Base-by-base conservation (phyloP, 2,329 filamentous ascomycete species). In the Fusarium staphyleae region DNA sequence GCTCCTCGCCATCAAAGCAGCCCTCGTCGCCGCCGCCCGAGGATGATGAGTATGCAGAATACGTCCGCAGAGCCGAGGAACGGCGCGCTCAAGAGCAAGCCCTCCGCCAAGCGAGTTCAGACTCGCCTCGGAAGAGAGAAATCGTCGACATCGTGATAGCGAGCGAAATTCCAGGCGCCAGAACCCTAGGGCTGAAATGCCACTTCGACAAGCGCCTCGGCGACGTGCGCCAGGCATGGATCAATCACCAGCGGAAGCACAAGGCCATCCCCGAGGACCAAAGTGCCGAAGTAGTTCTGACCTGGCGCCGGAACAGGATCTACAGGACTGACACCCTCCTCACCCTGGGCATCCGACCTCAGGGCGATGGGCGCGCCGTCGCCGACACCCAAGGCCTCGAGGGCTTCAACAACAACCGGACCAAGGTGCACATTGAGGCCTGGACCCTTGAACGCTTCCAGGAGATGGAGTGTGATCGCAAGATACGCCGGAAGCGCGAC, bases 281-380 rank as follows among this genome's bases (percentile, higher is more conserved):
- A 18, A 73, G 79, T 2, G 74, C 80, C 4, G 75, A 78, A 1
- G 76, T 96, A 14, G 88, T 95, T 65, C 80, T 98, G 48, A 95
- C 90, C 0, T 96, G 90, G 87, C 87, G 87, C 58, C 82, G 84
- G 19, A 84, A 84, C 52, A 84, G 85, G 53, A 74, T 96, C 3
- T 96, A 89, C 69, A 85, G 89, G 60, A 82, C 83, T n/a, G 90
- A 89, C 5, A 93, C 88, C 1, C 87, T 90, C 52, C 79, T 80
- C 46, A 86, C 82, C 40, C 75, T 96, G 6, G 86, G 87, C 6
- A 81, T 95, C 37, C 69, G 74, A 8, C 75, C 78, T 0, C 71
- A 75, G 10, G 68, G 57, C 5, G 66, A 67, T 11, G 72, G 80
- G 5, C 79, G 80, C 33, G 71, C 77, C 12, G 71, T 81, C 15